Base-by-base conservation (phyloP, 768 basidiomycete genomes). In the Kwoniella botswanensis region DNA sequence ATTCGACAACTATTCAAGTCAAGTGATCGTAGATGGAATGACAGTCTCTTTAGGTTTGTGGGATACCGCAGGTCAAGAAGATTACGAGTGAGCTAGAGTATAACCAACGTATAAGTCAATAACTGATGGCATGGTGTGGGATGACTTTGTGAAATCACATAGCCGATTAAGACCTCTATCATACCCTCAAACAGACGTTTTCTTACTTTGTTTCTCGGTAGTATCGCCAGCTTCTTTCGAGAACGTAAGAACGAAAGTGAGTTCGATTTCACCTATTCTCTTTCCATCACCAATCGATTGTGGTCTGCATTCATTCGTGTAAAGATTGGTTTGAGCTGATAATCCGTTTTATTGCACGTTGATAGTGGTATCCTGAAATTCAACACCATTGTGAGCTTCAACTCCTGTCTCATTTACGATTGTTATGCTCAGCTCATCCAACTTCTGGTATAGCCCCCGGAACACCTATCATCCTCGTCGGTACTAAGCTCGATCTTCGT, bases 111-210 rank as follows among this genome's bases (percentile, higher is more conserved):
- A 29, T 50, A 11, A 26, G 52, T 29, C 35, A 17, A 0, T n/a
- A 61, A 22, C 61, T n/a, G 29, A 46, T 22, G 43, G 3, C 15
- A 57, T 22, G 56, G 13, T 15, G 21, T 57, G 22, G 21, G 12
- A 11, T 59, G 4, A 9, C 7, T n/a, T 50, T 2, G 13, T 26
- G n/a, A 12, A 41, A 54, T 17, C 1, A 7, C 42, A 21, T 35
- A 84, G 82, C 57, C 82, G 82, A 55, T 74, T 82, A 15, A 78
- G 82, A 65, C 82, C 97, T 67, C 88, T 99, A 78, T 95, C 93
- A 75, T 99, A 99, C 86, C 97, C 97, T 35, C 97, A 98, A 85
- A 98, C 97, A 55, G 96, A 99, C 84, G 94, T 99, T 70, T 99
- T 96, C 77, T 90, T 96, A 76, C 92, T 96, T 76, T 93, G 95